Evolutionary conservation across 1,284 basidiomycete species (phyloP), one percentile per base, ranked within the genome.

Genomic region (Trametes pubescens): DNA sequence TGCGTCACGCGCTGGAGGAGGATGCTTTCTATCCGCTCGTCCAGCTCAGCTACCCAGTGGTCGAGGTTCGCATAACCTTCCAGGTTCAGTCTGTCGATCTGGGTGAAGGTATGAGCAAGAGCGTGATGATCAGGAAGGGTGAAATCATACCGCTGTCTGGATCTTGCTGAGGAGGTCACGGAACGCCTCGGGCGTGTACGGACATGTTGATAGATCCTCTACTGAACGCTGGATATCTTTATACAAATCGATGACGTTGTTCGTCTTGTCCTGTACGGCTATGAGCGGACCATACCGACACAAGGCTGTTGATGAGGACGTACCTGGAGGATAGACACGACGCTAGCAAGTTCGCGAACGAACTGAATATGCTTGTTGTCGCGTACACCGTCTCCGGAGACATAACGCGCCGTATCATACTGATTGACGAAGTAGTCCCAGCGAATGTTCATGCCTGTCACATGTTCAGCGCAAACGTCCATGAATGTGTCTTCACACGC

Each of bases 11-110:
- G 87, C 64, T 88, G 86, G n/a, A 92, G 79, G 0, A 99, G 82
- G 48, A 95, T 93, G 1, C 77, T 81, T 73, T 98, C 95, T 73
- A 99, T 96, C 65, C 90, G 87, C 69, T 87, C 85, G 75, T 99
- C 96, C 11, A 99, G 85, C 59, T 93, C 89, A 0, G 90, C 86
- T 0, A 98, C 95, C 96, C 96, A 99, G 57, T 94, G 87, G 65
- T 98, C 96, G n/a, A 99, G 86, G 73, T 99, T 99, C 7, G 96
- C 94, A 73, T 97, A 99, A 11, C 97, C 96, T 74, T 98, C 96
- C 68, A 99, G 79, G 74, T 98, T 99, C 69, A 99, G 84, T 57
- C 91, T 88, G 78, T 99, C 98, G 67, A 99, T 95, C 89, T 94
- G 48, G 46, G 53, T 10, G 43, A 34, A 13, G 34, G 47, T 29